phyloP scores from a whole-genome alignment of 768 basidiomycete species.

The Trametes coccinea region DNA sequence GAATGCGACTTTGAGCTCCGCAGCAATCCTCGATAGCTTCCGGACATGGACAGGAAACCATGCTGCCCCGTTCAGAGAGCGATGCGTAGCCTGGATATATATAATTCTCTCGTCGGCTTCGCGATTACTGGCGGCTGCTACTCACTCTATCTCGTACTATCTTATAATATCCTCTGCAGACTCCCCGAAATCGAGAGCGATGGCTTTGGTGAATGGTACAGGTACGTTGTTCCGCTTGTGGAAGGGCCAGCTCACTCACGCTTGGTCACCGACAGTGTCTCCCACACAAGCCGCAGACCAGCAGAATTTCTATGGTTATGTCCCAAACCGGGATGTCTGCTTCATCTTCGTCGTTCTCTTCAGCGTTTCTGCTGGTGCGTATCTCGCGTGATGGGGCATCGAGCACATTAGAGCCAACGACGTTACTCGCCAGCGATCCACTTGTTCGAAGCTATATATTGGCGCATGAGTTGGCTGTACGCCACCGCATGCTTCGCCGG shows the following conservation, averaged over 20 bases:
- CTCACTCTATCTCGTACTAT: no score
- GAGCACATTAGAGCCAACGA: no score
- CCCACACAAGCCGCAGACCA: not conserved
- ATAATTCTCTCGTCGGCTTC: no score
- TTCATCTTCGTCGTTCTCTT: constrained; percentile 21
- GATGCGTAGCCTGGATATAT: no score
- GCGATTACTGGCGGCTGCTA: no score
- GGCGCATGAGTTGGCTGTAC: constrained; percentile 37
- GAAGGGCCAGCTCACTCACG: not conserved
- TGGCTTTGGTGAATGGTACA: constrained; percentile 3
- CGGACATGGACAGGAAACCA: no score
- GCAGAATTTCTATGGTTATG: constrained; percentile 13
- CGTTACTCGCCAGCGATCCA: constrained; percentile 8
- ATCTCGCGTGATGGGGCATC: no score
- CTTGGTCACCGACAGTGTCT: not conserved
- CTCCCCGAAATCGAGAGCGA: not conserved
- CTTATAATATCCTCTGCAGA: no score
- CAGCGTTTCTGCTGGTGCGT: constrained; percentile 21
- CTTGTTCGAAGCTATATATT: constrained; percentile 32
- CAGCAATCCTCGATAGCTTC: no score
- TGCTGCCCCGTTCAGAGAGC: no score
- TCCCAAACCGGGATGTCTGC: constrained; percentile 10
- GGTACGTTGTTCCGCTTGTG: not conserved
- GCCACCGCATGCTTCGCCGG: constrained; percentile 35
- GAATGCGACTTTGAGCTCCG: no score